These are phyloP conservation scores for Solanum piurae DNA, from an alignment of 257 asterid genomes.

Conservation along the genomic window DNA sequence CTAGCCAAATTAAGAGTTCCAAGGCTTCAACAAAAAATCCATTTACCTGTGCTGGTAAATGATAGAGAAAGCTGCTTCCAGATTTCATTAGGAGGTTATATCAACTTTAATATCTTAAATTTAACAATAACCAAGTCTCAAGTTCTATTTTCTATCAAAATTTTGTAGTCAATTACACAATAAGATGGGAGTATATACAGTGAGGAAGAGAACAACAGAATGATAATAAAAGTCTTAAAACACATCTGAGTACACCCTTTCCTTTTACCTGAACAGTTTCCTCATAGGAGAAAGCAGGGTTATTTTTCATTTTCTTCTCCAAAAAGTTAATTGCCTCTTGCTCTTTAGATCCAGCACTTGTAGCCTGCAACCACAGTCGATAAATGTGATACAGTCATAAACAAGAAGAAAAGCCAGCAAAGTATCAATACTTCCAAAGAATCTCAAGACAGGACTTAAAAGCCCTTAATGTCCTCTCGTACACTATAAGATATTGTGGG, in stretches of 20 bases:
- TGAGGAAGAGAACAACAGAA: background rate
- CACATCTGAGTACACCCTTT: background rate
- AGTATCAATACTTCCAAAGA: background rate
- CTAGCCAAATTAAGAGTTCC: background rate
- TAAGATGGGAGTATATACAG: background rate
- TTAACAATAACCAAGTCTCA: background rate
- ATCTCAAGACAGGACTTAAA: background rate
- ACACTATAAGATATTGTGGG: background rate
- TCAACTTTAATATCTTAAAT: background rate
- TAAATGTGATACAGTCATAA: background rate
- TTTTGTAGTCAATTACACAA: background rate
- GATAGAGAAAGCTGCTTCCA: background rate
- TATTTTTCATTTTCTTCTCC: conserved; percentile 96
- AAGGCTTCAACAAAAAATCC: background rate
- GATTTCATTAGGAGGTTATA: background rate
- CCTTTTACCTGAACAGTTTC: conserved; percentile 88
- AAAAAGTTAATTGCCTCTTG: conserved; percentile 91
- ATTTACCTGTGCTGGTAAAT: background rate
- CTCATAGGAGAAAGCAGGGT: conserved; percentile 74
- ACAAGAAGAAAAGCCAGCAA: background rate
- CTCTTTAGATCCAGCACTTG: conserved; percentile 94
- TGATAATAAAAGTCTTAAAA: background rate
- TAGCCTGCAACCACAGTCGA: conserved; percentile 48
- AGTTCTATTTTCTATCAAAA: background rate
- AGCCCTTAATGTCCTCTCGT: background rate